Base-by-base conservation (phyloP, 2,329 filamentous ascomycete species). In the Alternaria arbusti region DNA sequence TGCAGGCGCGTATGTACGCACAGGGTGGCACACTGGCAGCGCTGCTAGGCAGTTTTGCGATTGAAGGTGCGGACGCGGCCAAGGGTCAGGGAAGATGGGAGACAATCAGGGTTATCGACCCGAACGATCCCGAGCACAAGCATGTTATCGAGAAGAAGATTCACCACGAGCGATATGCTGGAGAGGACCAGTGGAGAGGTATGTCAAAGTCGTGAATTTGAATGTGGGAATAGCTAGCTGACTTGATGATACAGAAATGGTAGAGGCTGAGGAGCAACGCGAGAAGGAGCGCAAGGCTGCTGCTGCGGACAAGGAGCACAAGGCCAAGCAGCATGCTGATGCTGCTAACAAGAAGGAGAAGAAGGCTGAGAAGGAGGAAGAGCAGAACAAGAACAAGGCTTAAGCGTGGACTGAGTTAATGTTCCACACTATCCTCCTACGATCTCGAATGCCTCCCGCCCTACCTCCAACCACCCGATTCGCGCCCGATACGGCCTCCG, bases 101-200 rank as follows among this genome's bases (percentile, higher is more conserved):
- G 86, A 96, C 92, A 2, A 86, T 97, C 72, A 89, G 90, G 86
- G 87, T 96, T 12, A 70, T 94, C 47, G 92, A 95, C 80, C 91
- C 92, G 57, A 86, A 92, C 70, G 93, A 97, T 78, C 93, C 92
- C 3, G 88, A 90, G 82, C 92, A 94, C 81, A 91, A 93, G 86
- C 86, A 91, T 73, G 79, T 94, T 70, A 92, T 96, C 70, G 92
- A 96, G 87, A 95, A 94, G 88, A 89, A 85, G 83, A 87, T 96
- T 58, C 92, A 96, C 80, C 92, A 94, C 83, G 93, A 96, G 84
- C 86, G 92, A 67, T 96, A 96, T 80, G 87, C 90, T 78, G 92
- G 93, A 47, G 92, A 97, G 83, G 94, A 98, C 81, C 86, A 97
- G 74, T 99, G 96, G 96, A 96, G 89, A 85, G 90, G 90, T 91